These are phyloP conservation scores for Saccharomycopsis amapae DNA, from an alignment of 805 yeast genomes.

Conservation along the genomic window DNA sequence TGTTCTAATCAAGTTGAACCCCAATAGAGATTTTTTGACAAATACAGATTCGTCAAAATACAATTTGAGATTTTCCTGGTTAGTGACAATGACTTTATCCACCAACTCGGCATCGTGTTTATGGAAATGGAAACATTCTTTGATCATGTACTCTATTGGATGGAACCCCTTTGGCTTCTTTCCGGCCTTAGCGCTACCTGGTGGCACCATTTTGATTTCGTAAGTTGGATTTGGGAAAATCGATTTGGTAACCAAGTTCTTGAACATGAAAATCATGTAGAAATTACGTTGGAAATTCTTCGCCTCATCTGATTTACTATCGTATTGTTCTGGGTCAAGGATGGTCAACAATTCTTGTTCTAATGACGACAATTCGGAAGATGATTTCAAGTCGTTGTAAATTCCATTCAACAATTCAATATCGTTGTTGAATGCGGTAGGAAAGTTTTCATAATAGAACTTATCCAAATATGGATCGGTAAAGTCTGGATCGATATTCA, in stretches of 20 bases:
- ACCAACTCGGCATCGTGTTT: slow-evolving; percentile 18
- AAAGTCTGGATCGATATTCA: slow-evolving; percentile 28
- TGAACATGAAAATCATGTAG: slow-evolving; percentile 14
- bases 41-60: slow-evolving; percentile 7
- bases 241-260: slow-evolving; percentile 4
- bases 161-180: slow-evolving; percentile 3
- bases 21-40: slow-evolving; percentile 6
- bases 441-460: slow-evolving; percentile 21
- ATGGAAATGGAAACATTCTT: slow-evolving; percentile 16
- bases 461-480: slow-evolving; percentile 2
- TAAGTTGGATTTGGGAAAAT: slow-evolving; percentile 3
- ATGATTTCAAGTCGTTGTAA: slow-evolving; percentile 1
- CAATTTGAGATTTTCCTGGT: not conserved
- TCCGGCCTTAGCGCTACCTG: not conserved
- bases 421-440: slow-evolving; percentile 17
- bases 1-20: slow-evolving; percentile 11
- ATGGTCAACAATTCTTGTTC: slow-evolving; percentile 6
- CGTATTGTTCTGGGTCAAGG: not conserved
- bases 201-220: slow-evolving; percentile 1
- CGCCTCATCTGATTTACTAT: slow-evolving; percentile 1
- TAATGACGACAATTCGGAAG: not conserved
- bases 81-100: slow-evolving; percentile 10
- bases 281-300: slow-evolving; percentile 13
- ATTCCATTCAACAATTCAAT: slow-evolving; percentile 5
- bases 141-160: slow-evolving; percentile 17